Base-by-base conservation (phyloP, 148 eudicot genomes). In the Rhododendron ferrugineum region DNA sequence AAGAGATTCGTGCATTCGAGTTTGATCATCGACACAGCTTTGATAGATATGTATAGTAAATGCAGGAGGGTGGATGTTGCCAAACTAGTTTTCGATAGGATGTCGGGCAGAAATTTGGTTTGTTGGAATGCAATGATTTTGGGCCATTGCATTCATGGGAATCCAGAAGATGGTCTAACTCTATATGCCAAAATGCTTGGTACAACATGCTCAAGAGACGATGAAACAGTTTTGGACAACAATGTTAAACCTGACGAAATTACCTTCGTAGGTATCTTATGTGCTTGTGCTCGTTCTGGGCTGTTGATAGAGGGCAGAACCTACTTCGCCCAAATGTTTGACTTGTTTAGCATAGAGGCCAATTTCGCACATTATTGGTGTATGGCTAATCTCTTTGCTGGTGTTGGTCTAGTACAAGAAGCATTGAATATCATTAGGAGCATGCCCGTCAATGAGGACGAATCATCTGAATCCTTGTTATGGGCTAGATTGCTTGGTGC, bases 281-380 rank as follows among this genome's bases (percentile, higher is more conserved):
- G 97, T 84, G 98, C 95, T 40, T 93, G 95, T 87, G 91, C 94
- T 46, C 97, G 97, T 34, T 78, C 84, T 49, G 92, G 92, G 68
- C 75, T 87, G 79, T 86, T 95, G 85, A 87, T 84, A 78, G 88
- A 92, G 85, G 97, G 94, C n/a, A 91, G 87, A 89, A 75, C 42
- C 42, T 89, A 91, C 89, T 91, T 94, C 62, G 72, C 78, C 30
- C 90, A 93, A 85, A 95, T 95, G 93, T 88, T 83, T 60, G 81
- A 91, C 78, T 82, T 72, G 73, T 93, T 91, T 86, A 42, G 58
- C 23, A 47, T 95, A 62, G 90, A 91, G 84, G 94, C 96, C 78
- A 94, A 91, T 89, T 95, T 93, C 86, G 94, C 90, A 3, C 97
- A 94, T 88, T 90, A 87, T 87, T 95, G 97, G 98, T 95, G 95